phyloP scores from a whole-genome alignment of 805 yeast species.

The Wickerhamomyces subpelliculosus region DNA sequence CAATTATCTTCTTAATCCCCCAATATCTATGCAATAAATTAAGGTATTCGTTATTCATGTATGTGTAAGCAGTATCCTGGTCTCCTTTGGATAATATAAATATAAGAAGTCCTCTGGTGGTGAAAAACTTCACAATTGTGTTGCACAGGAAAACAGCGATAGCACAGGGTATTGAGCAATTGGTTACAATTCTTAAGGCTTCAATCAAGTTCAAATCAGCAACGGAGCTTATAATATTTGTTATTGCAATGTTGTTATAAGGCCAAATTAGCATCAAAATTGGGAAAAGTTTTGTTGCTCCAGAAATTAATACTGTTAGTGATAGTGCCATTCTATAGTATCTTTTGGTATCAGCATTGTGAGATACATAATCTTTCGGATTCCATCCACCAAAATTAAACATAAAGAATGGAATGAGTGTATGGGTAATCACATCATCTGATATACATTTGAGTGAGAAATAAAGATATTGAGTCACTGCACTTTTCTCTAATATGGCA shows the following conservation, averaged over 20 bases:
- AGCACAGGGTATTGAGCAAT: constrained; percentile 13
- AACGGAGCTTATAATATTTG: constrained; percentile 50
- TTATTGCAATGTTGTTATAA: constrained; percentile 72
- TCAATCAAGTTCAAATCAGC: constrained; percentile 62
- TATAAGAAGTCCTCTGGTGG: constrained; percentile 11
- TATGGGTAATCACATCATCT: constrained; percentile 37
- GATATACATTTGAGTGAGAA: constrained; percentile 47
- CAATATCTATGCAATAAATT: neutral
- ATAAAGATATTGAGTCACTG: constrained; percentile 45
- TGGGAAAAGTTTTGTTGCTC: constrained; percentile 79
- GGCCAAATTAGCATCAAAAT: constrained; percentile 96
- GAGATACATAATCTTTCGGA: constrained; percentile 6
- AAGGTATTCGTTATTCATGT: neutral
- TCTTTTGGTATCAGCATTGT: constrained; percentile 10
- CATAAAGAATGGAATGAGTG: constrained; percentile 25
- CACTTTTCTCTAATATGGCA: constrained; percentile 25
- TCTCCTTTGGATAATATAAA: constrained; percentile 9
- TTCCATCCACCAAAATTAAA: constrained; percentile 24
- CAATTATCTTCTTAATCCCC: neutral
- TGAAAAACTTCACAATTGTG: constrained; percentile 4
- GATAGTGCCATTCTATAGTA: constrained; percentile 41
- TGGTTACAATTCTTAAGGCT: constrained; percentile 42
- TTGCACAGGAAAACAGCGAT: constrained; percentile 7
- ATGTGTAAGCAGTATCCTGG: neutral
- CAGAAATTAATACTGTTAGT: constrained; percentile 66